Conservation (phyloP, 208 protist genomes). For the Acanthamoeba lenticulata region DNA sequence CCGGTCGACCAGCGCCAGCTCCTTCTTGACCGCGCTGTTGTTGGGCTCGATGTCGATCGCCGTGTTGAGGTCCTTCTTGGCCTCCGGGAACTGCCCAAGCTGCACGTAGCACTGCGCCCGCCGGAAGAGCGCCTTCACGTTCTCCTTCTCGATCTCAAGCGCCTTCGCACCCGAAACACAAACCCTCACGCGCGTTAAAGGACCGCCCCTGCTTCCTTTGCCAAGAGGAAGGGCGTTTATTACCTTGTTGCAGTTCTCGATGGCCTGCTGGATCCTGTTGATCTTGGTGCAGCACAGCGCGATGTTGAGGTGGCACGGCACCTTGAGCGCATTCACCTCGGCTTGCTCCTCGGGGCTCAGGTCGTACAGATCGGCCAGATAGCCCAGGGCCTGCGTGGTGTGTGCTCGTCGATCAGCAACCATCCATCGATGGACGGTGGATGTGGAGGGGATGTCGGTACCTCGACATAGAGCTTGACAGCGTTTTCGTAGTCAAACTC, state of each 20-base stretch:
- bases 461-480: not conserved
- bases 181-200: not conserved
- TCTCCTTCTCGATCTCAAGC: constrained; percentile 90
- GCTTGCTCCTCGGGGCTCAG: constrained; percentile 78
- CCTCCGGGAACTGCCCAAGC: constrained; percentile 91
- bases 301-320: constrained; percentile 88
- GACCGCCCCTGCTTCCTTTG: no score
- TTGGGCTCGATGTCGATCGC: constrained; percentile 87
- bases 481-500: constrained; percentile 60
- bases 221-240: not conserved
- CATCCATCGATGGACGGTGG: not conserved
- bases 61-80: constrained; percentile 90
- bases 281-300: constrained; percentile 91
- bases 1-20: not conserved
- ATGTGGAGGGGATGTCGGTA: not conserved
- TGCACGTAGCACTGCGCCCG: constrained; percentile 89
- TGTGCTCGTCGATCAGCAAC: no score
- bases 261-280: constrained; percentile 90
- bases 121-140: constrained; percentile 91
- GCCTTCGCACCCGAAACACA: constrained; percentile 69
- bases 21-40: constrained; percentile 76
- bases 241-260: constrained; percentile 91
- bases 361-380: constrained; percentile 70
- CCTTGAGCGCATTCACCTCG: constrained; percentile 68
- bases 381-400: constrained; percentile 33